Evolutionary conservation across 768 basidiomycete species (phyloP).

Genomic region (Suillus cothurnatus): DNA sequence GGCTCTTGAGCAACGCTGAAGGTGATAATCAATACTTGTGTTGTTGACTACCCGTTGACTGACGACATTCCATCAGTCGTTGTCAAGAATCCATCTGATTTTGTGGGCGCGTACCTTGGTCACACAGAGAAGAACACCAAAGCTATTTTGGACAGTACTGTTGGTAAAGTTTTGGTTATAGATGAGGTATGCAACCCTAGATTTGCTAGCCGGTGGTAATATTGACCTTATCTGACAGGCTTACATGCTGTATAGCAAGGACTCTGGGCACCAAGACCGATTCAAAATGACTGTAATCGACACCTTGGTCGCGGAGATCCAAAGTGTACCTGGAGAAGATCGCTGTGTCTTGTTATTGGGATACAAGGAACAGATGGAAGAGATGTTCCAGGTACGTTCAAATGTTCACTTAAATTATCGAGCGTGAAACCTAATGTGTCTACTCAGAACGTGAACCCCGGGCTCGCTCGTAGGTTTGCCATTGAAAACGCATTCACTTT

Average conservation of each 20-base stretch:
- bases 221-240: constrained; percentile 43
- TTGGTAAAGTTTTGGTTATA: constrained; percentile 70
- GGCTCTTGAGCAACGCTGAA: constrained; percentile 73
- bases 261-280: constrained; percentile 40
- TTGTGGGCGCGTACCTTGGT: constrained; percentile 60
- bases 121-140: constrained; percentile 68
- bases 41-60: neutral
- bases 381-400: constrained; percentile 67
- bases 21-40: constrained; percentile 38
- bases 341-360: constrained; percentile 67
- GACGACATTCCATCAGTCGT: constrained; percentile 44
- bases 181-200: constrained; percentile 51
- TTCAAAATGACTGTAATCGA: constrained; percentile 74
- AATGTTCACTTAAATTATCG: neutral
- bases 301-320: constrained; percentile 74
- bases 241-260: constrained; percentile 61
- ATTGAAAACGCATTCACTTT: constrained; percentile 73
- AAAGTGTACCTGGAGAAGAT: constrained; percentile 69
- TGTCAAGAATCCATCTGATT: constrained; percentile 69
- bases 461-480: constrained; percentile 63
- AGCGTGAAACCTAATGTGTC: neutral
- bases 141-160: constrained; percentile 55
- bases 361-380: constrained; percentile 65
- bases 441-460: constrained; percentile 67
- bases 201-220: neutral